These are phyloP conservation scores for Diaporthe sp. DNA, from an alignment of 2,329 filamentous ascomycete genomes.

Conservation along the genomic window DNA sequence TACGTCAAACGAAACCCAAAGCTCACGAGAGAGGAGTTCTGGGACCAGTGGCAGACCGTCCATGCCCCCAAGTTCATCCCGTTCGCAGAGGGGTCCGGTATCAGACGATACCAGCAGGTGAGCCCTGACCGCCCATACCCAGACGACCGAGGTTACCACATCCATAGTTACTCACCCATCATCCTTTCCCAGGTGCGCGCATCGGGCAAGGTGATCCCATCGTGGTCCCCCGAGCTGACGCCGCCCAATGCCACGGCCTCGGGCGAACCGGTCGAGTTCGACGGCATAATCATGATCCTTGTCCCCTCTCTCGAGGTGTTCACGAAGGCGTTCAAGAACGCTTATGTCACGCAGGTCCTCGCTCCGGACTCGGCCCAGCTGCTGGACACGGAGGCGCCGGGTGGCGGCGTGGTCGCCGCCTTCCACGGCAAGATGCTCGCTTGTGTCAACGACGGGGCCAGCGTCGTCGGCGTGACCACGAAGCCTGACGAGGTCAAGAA, in stretches of 20 bases:
- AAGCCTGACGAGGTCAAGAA: slow-evolving; percentile 23
- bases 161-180: neutral
- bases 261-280: slow-evolving; percentile 22
- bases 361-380: slow-evolving; percentile 4
- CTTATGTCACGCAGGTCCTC: slow-evolving; percentile 3
- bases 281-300: slow-evolving; percentile 12
- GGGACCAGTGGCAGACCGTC: slow-evolving; percentile 7
- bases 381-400: neutral
- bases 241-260: neutral
- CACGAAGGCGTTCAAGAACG: slow-evolving; percentile 10
- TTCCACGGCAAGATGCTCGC: slow-evolving; percentile 15
- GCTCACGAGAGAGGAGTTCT: slow-evolving; percentile 21
- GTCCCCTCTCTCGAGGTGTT: slow-evolving; percentile 1
- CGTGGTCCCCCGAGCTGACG: neutral
- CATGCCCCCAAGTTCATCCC: slow-evolving; percentile 15
- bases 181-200: neutral
- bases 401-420: neutral
- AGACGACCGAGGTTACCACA: neutral
- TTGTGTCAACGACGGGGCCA: slow-evolving; percentile 6
- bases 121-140: neutral
- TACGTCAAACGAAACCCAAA: slow-evolving; percentile 15
- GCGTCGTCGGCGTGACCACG: neutral
- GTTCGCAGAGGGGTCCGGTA: slow-evolving; percentile 6
- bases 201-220: neutral
- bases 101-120: slow-evolving; percentile 27